phyloP scores from a whole-genome alignment of 2,329 filamentous ascomycete genomes.

The Blumeriella jaapii region DNA sequence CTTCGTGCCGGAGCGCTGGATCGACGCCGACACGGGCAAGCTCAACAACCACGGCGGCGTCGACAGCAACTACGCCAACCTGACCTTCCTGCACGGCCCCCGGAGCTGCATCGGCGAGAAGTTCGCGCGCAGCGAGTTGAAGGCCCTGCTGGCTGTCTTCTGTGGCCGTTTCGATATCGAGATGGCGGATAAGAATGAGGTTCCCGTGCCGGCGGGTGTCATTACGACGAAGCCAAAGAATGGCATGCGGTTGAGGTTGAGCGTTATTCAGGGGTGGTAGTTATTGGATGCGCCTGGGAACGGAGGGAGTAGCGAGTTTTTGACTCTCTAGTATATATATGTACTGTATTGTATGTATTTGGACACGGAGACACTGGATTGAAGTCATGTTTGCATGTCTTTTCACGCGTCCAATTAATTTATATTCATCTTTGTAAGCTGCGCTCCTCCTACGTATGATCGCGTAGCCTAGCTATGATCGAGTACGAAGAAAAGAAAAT shows the following conservation, averaged over 20 bases:
- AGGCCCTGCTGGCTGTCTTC: constrained; percentile 49
- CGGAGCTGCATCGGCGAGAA: constrained; percentile 71
- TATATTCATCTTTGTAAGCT: no score
- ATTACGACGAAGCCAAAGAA: constrained; percentile 22
- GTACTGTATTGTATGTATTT: no score
- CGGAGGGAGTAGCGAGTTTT: background rate
- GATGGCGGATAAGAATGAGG: constrained; percentile 16
- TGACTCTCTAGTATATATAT: background rate
- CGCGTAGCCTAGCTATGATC: no score
- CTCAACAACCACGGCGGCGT: constrained; percentile 48
- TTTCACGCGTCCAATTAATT: no score
- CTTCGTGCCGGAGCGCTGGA: constrained; percentile 52
- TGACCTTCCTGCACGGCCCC: constrained; percentile 80
- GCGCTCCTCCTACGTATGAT: no score
- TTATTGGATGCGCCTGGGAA: no score
- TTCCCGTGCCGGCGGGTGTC: constrained; percentile 14
- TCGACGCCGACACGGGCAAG: constrained; percentile 12
- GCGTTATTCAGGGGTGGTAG: constrained; percentile 16
- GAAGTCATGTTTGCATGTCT: no score
- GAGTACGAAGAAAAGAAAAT: no score
- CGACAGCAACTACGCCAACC: constrained; percentile 60
- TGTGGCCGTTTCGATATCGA: constrained; percentile 15
- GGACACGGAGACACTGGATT: no score
- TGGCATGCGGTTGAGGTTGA: constrained; percentile 20
- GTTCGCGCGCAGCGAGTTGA: constrained; percentile 76